Evolutionary conservation across 306 rosid genomes (phyloP).

Genomic region (Crotalaria pallida): DNA sequence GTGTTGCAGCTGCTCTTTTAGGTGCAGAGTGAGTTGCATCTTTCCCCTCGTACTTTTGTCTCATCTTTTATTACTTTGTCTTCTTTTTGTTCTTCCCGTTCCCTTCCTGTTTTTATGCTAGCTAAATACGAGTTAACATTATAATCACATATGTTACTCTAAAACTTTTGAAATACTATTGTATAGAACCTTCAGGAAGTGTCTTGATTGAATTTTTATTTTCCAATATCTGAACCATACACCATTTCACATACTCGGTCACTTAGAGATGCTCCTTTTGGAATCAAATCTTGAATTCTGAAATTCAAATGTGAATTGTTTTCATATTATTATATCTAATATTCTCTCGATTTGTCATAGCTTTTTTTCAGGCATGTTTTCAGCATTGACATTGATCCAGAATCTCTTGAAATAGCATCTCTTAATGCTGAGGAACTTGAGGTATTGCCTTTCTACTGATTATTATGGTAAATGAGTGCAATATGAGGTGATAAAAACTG

Average conservation of each 20-base stretch:
- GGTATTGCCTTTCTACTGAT: constrained; percentile 40
- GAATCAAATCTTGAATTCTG: constrained; percentile 4
- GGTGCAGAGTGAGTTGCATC: constrained; percentile 71
- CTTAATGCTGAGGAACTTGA: constrained; percentile 81
- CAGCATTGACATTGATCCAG: constrained; percentile 87
- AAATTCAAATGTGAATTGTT: neutral
- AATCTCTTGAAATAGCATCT: constrained; percentile 78
- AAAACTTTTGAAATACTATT: constrained; percentile 8
- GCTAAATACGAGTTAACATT: neutral
- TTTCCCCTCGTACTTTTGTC: constrained; percentile 3
- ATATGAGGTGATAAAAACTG: neutral
- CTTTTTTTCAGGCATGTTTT: constrained; percentile 72
- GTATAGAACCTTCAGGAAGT: neutral
- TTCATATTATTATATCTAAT: neutral
- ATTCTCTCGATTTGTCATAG: constrained; percentile 34
- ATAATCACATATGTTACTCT: neutral
- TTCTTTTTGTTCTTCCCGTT: neutral
- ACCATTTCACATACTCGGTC: neutral
- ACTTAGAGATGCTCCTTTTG: neutral
- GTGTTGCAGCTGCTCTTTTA: constrained; percentile 82
- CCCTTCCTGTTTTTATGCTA: neutral
- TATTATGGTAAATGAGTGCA: constrained; percentile 3
- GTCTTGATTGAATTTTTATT: neutral
- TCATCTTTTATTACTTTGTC: neutral
- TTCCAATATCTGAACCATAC: neutral